phyloP scores from a whole-genome alignment of 345 rosid genomes.

The Populus deltoides region DNA sequence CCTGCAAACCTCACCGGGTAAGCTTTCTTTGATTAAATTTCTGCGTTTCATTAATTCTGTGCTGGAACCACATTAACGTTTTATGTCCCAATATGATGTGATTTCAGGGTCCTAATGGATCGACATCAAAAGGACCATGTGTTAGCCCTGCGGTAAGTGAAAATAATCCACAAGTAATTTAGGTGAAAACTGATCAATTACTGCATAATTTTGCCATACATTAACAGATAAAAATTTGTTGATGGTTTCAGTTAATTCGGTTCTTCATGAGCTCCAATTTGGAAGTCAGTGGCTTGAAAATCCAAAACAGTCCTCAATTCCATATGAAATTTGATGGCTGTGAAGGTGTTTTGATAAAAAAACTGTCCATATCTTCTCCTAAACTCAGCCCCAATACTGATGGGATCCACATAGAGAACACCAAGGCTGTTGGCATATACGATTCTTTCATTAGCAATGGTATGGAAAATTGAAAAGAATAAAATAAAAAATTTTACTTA shows the following conservation, averaged over 20 bases:
- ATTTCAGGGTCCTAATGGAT: conserved; percentile 70
- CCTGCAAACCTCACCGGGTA: conserved; percentile 99
- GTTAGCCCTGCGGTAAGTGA: conserved; percentile 82
- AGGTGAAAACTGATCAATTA: neutral
- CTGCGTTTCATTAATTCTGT: neutral
- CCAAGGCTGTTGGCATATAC: conserved; percentile 75
- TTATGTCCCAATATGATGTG: neutral
- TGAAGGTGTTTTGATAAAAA: conserved; percentile 65
- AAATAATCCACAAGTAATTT: neutral
- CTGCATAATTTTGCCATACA: neutral
- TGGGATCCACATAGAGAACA: conserved; percentile 83
- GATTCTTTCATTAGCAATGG: conserved; percentile 77
- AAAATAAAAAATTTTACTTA: neutral
- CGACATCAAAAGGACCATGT: conserved; percentile 60
- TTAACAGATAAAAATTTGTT: neutral
- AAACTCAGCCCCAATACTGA: conserved; percentile 96
- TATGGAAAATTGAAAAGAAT: conserved; percentile 8
- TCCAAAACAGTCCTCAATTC: conserved; percentile 92
- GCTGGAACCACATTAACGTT: neutral
- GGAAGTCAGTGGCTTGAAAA: conserved; percentile 56
- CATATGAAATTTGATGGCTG: conserved; percentile 98
- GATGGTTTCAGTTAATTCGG: conserved; percentile 58
- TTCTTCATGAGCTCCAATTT: conserved; percentile 95
- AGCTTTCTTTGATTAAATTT: neutral
- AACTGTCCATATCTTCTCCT: conserved; percentile 68